Conservation (phyloP, 441 rosid genomes). For the Geranium incanum region DNA sequence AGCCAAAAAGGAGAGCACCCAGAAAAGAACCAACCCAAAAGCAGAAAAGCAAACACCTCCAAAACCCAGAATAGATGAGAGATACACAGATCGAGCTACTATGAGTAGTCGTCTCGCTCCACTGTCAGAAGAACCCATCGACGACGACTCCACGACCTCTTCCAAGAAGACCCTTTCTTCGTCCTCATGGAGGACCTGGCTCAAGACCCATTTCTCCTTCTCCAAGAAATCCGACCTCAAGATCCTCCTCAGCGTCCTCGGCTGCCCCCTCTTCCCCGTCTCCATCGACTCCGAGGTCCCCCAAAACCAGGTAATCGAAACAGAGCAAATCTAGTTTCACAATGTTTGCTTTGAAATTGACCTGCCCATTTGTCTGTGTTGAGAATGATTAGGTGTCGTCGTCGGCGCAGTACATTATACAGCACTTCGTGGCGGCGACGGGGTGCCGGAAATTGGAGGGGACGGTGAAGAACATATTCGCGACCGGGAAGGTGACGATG, state of each 20-base stretch:
- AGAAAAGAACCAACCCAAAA: not conserved
- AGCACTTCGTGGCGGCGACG: constrained; percentile 83
- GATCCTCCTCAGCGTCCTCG: constrained; percentile 66
- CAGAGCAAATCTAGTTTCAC: not conserved
- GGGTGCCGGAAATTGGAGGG: constrained; percentile 80
- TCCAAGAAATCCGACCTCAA: constrained; percentile 51
- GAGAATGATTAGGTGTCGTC: constrained; percentile 54
- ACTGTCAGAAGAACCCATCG: constrained; percentile 64
- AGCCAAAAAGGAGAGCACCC: not conserved
- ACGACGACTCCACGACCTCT: constrained; percentile 27
- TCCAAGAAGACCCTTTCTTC: constrained; percentile 22
- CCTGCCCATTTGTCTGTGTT: too few species aligned
- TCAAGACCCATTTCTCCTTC: constrained; percentile 48
- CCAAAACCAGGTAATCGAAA: constrained; percentile 38
- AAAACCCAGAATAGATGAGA: not conserved
- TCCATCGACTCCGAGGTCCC: constrained; percentile 36
- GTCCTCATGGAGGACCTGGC: constrained; percentile 59
- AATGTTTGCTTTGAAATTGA: too few species aligned
- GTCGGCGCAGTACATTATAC: constrained; percentile 83
- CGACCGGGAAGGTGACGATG: constrained; percentile 75
- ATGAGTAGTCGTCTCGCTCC: constrained; percentile 52
- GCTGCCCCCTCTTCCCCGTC: constrained; percentile 79
- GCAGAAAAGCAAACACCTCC: not conserved
- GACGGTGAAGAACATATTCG: constrained; percentile 60
- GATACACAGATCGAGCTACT: not conserved